phyloP scores from a whole-genome alignment of 495 filamentous ascomycete species.

The Sordaria brevicollis region DNA sequence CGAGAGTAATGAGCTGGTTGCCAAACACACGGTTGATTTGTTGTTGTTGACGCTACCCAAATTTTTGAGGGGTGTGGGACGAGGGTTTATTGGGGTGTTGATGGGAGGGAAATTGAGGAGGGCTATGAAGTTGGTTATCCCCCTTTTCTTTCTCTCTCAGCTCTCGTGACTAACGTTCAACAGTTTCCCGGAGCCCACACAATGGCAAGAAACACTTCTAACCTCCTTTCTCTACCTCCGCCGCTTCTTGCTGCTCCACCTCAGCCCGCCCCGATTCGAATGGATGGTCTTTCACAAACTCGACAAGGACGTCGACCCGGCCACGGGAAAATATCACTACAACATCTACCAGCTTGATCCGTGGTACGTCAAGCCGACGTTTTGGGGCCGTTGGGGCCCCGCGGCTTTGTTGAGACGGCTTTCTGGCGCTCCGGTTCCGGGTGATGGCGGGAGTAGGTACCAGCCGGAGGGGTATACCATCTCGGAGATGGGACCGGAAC shows the following conservation, averaged over 20 bases:
- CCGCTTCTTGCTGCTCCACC: conserved; percentile 37
- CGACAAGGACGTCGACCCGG: conserved; percentile 21
- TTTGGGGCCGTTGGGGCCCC: conserved; percentile 45
- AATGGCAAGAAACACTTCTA: background rate
- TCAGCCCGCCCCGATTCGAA: conserved; percentile 31
- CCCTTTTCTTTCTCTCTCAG: background rate
- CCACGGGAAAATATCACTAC: conserved; percentile 33
- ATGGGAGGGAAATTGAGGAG: conserved; percentile 48
- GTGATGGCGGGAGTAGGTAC: conserved; percentile 45
- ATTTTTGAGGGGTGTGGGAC: conserved; percentile 28
- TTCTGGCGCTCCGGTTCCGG: conserved; percentile 44
- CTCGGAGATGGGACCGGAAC: conserved; percentile 42
- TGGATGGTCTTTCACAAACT: conserved; percentile 18
- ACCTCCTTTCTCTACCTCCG: conserved; percentile 29
- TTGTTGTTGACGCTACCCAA: conserved; percentile 43
- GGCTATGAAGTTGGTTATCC: conserved; percentile 46
- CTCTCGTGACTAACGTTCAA: background rate
- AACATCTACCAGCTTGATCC: conserved; percentile 38
- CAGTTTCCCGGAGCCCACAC: conserved; percentile 1
- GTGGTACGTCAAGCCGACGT: conserved; percentile 48
- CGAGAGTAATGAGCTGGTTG: conserved; percentile 40
- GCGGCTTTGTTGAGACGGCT: conserved; percentile 38
- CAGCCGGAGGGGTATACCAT: conserved; percentile 44
- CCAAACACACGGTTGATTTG: conserved; percentile 44
- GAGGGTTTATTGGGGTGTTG: conserved; percentile 40